These are phyloP conservation scores for Serpula lacrymans DNA, from an alignment of 768 basidiomycete species.

Conservation along the genomic window DNA sequence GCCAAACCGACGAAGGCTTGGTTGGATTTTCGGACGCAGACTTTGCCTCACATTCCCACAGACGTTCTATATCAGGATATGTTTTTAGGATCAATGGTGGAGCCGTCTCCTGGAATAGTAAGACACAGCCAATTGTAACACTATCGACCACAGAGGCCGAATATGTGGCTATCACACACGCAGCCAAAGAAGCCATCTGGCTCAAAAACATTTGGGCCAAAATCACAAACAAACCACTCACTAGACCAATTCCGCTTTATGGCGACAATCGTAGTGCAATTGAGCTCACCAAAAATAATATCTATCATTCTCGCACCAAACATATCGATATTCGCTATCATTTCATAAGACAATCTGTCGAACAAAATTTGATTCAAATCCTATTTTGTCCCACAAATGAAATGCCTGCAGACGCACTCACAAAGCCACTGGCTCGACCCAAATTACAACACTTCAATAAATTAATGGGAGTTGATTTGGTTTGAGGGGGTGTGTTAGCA, in stretches of 20 bases:
- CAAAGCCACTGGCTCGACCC: slow-evolving; percentile 17
- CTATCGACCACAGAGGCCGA: slow-evolving; percentile 34
- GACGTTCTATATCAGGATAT: slow-evolving; percentile 24
- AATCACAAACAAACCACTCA: no score
- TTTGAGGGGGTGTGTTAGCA: no score
- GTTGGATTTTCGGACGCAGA: slow-evolving; percentile 29
- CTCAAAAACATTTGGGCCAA: no score
- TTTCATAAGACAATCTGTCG: slow-evolving; percentile 14
- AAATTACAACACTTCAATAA: slow-evolving; percentile 4
- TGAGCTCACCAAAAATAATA: slow-evolving; percentile 12
- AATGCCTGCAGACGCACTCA: slow-evolving; percentile 25
- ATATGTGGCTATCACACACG: slow-evolving; percentile 31
- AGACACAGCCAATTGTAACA: slow-evolving; percentile 28
- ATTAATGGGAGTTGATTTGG: no score
- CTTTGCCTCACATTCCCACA: slow-evolving; percentile 23
- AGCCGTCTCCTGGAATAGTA: slow-evolving; percentile 26
- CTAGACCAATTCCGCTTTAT: no score
- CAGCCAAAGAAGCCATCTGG: slow-evolving; percentile 31
- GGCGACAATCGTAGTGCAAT: slow-evolving; percentile 26
- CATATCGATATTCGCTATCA: slow-evolving; percentile 1
- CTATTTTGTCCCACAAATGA: slow-evolving; percentile 17
- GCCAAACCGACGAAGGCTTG: slow-evolving; percentile 3
- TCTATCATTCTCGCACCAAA: slow-evolving; percentile 8
- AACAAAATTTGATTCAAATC: not conserved
- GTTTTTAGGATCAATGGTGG: slow-evolving; percentile 24